These are phyloP conservation scores for Colletotrichum gigasporum DNA, from an alignment of 2,329 filamentous ascomycete genomes.

Conservation along the genomic window DNA sequence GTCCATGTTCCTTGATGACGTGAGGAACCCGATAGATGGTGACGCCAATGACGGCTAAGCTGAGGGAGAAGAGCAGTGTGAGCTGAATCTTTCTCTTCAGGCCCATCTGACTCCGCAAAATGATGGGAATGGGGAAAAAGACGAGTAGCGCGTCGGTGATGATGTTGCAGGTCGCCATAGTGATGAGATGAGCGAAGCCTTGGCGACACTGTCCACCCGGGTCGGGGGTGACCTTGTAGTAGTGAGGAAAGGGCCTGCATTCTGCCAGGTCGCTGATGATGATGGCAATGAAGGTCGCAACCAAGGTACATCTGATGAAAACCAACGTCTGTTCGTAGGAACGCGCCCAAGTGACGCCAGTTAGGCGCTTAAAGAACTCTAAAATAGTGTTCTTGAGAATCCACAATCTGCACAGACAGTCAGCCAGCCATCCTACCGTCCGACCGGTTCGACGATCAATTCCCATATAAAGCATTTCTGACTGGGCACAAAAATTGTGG, in stretches of 20 bases:
- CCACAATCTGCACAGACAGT: conserved; percentile 76
- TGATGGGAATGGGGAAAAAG: conserved; percentile 88
- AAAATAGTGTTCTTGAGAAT: conserved; percentile 89
- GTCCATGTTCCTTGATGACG: conserved; percentile 75
- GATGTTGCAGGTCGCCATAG: conserved; percentile 89
- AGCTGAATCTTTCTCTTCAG: conserved; percentile 83
- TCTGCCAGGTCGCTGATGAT: conserved; percentile 84
- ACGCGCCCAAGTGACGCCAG: conserved; percentile 81
- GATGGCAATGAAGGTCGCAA: conserved; percentile 82
- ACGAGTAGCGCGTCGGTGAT: conserved; percentile 89
- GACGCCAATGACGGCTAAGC: conserved; percentile 80
- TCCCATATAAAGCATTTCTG: background rate
- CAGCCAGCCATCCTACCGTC: conserved; percentile 34
- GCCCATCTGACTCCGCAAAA: conserved; percentile 80
- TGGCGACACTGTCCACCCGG: conserved; percentile 87
- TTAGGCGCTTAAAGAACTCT: conserved; percentile 90
- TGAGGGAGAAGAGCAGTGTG: conserved; percentile 83
- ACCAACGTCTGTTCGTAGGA: conserved; percentile 78
- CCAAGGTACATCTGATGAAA: conserved; percentile 78
- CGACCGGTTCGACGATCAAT: background rate
- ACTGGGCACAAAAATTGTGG: background rate
- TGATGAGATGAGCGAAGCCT: conserved; percentile 86
- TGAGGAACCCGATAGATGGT: conserved; percentile 84
- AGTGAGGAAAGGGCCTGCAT: conserved; percentile 79
- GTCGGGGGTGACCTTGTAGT: conserved; percentile 87